Base-by-base conservation (phyloP, 495 filamentous ascomycete species). In the Daldinia decipiens region DNA sequence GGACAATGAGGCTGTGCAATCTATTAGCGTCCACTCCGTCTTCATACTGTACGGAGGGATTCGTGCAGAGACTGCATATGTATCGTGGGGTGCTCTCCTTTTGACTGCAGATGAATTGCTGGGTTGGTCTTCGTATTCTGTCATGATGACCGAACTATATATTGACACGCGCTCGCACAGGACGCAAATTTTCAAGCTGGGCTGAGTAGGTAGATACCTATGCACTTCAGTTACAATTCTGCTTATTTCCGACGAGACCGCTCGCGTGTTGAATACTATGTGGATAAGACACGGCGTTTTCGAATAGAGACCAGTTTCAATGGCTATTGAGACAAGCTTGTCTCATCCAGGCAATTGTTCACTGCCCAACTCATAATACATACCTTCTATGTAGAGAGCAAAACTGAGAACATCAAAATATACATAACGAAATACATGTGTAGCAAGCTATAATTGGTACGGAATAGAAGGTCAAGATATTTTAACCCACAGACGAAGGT, bases 1-100 rank as follows among this genome's bases (percentile, higher is more conserved):
- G 61, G 58, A 55, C 65, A 43, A 62, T 52, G 70, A 73, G 70
- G 70, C 70, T 73, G 70, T 73, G 70, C 65, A 68, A 15, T 55
- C 15, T 29, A 57, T 65, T 69, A 68, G 60, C 64, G 59, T 60
- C 24, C 5, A 58, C 13, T 26, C 11, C 31, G 9, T 57, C 11
- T 54, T 36, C 65, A 54, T 68, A 73, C 70, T 65, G 70, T 73
- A 65, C 40, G 31, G 43, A 65, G 55, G 57, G 56, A 43, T 56
- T 57, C 58, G 51, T 40, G 12, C 31, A 38, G 61, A 67, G 21
- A 59, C 67, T 38, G 24, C 32, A 55, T 51, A 51, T 38, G 53
- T 71, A 59, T 63, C 39, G 34, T 59, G 54, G 29, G 34, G 50
- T 61, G 51, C 45, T 58, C 47, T 61, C 69, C 69, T 72, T 65